A percentile compares a stretch with the other conserved stretches of the same genome.
Evolutionary conservation across 1,139 yeast genomes (phyloP).

Genomic region (Candida albicans): DNA sequence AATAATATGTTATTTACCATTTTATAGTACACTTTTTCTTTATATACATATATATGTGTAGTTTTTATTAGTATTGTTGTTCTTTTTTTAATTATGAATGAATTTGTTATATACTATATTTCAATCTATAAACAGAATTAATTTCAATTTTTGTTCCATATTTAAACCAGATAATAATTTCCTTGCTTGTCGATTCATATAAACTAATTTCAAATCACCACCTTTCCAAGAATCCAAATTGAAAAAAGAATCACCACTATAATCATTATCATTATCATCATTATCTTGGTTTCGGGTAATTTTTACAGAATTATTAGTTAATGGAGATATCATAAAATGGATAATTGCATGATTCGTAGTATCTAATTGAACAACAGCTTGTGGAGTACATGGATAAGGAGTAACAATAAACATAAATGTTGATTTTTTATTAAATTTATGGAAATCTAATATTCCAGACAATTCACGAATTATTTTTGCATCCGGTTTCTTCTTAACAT

Average conservation of each 20-base stretch:
- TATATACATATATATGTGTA: too few relatives aligned
- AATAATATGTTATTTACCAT: too few relatives aligned
- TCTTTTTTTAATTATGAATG: neutral
- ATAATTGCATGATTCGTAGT: slow-evolving; percentile 55
- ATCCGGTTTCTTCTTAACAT: slow-evolving; percentile 43
- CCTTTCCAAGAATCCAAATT: slow-evolving; percentile 34
- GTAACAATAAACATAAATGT: slow-evolving; percentile 45
- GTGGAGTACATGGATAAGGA: slow-evolving; percentile 59
- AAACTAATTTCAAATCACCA: slow-evolving; percentile 39
- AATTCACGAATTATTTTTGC: slow-evolving; percentile 59
- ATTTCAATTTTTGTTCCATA: slow-evolving; percentile 12
- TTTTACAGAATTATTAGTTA: slow-evolving; percentile 14
- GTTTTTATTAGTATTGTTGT: neutral
- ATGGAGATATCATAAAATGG: slow-evolving; percentile 44
- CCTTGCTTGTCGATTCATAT: slow-evolving; percentile 46
- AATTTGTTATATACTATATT: neutral
- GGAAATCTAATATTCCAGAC: slow-evolving; percentile 53
- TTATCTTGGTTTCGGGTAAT: neutral
- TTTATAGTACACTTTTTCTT: too few relatives aligned
- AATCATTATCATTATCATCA: neutral
- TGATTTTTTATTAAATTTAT: slow-evolving; percentile 19
- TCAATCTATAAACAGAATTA: neutral
- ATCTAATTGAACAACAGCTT: slow-evolving; percentile 58
- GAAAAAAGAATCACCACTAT: slow-evolving; percentile 26
- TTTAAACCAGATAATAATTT: slow-evolving; percentile 41